Evolutionary conservation across 2,329 filamentous ascomycete genomes (phyloP).

Genomic region (Podosphaera leucotricha): DNA sequence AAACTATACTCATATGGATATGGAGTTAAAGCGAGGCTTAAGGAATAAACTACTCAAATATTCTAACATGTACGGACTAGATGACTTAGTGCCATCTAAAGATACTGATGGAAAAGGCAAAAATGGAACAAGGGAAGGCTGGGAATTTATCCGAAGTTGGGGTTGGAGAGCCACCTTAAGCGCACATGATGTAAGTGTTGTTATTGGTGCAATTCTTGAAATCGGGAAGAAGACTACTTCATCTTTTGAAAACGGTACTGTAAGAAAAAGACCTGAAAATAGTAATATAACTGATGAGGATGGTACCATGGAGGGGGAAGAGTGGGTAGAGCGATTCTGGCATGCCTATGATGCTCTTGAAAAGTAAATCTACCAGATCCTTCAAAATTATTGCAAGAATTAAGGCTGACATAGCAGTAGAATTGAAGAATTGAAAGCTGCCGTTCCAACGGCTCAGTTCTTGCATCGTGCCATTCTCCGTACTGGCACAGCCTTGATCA

Average conservation of each 20-base stretch:
- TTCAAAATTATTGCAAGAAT: background rate
- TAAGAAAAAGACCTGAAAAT: slow-evolving; percentile 17
- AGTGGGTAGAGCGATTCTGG: slow-evolving; percentile 46
- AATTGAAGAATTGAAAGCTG: slow-evolving; percentile 51
- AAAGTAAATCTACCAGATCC: slow-evolving; percentile 24
- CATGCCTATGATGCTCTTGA: slow-evolving; percentile 49
- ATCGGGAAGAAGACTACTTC: slow-evolving; percentile 37
- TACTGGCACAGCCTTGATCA: slow-evolving; percentile 73
- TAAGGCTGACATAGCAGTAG: slow-evolving; percentile 22
- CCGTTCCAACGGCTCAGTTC: slow-evolving; percentile 65
- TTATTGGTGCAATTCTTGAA: slow-evolving; percentile 78
- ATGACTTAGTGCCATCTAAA: slow-evolving; percentile 68
- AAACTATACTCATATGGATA: slow-evolving; percentile 95
- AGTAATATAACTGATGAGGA: slow-evolving; percentile 24
- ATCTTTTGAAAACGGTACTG: slow-evolving; percentile 10
- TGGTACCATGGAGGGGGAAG: slow-evolving; percentile 28
- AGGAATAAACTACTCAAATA: slow-evolving; percentile 74
- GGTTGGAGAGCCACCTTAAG: slow-evolving; percentile 89
- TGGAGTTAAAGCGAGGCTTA: slow-evolving; percentile 75
- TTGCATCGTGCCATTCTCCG: slow-evolving; percentile 82
- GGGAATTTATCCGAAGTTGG: slow-evolving; percentile 95
- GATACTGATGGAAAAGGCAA: slow-evolving; percentile 47
- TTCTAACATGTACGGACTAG: slow-evolving; percentile 76
- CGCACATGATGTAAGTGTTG: slow-evolving; percentile 80
- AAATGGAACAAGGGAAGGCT: slow-evolving; percentile 61